These are phyloP conservation scores for Fulvia fulva DNA, from an alignment of 2,329 filamentous ascomycete species.

Conservation along the genomic window DNA sequence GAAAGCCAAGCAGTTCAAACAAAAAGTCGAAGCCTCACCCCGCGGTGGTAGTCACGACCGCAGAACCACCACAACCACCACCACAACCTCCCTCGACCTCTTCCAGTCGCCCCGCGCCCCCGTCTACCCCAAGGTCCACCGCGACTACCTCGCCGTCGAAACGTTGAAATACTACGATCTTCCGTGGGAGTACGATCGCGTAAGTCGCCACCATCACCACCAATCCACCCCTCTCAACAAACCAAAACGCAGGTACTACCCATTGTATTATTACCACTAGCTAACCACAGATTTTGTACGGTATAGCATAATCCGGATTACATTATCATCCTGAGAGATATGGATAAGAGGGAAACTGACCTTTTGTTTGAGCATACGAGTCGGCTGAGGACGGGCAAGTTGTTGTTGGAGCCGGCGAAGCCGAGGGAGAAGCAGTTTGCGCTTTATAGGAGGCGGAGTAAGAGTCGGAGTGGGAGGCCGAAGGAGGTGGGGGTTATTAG, in stretches of 20 bases:
- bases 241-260: neutral
- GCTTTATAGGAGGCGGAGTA: conserved; percentile 38
- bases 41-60: conserved; percentile 11
- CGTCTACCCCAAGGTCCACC: conserved; percentile 47
- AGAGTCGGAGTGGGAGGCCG: conserved; percentile 26
- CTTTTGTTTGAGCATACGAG: conserved; percentile 50
- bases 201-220: conserved; percentile 38
- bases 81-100: conserved; percentile 12
- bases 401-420: conserved; percentile 43
- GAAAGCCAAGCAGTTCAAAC: conserved; percentile 37
- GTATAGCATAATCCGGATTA: conserved; percentile 43
- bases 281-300: conserved; percentile 9
- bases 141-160: conserved; percentile 43
- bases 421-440: conserved; percentile 44
- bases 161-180: conserved; percentile 48
- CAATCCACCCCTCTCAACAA: neutral
- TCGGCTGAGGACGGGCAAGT: conserved; percentile 38
- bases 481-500: conserved; percentile 21
- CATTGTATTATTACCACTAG: conserved; percentile 8
- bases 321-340: conserved; percentile 49
- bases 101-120: conserved; percentile 27
- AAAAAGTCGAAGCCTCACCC: conserved; percentile 19
- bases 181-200: conserved; percentile 46
- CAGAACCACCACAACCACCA: conserved; percentile 19
- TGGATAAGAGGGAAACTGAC: conserved; percentile 47